Evolutionary conservation across 495 filamentous ascomycete genomes (phyloP).

Genomic region (Penicillium lividum): DNA sequence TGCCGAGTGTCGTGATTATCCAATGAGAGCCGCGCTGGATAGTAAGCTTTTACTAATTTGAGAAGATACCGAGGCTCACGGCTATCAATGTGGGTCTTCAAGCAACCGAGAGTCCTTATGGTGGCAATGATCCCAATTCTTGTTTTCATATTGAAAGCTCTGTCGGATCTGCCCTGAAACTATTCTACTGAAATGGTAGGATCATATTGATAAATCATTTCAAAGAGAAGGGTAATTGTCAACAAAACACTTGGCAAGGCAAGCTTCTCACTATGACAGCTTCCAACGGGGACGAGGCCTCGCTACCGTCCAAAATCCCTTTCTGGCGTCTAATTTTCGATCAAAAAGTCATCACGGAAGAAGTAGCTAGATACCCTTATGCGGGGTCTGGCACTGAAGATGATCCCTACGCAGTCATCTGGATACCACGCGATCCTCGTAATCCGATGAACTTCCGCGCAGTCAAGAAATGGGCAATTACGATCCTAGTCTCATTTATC

Average conservation of each 20-base stretch:
- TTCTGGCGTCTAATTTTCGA: slow-evolving; percentile 46
- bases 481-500: slow-evolving; percentile 60
- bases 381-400: slow-evolving; percentile 64
- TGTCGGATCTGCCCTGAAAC: not conserved
- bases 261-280: slow-evolving; percentile 11
- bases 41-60: not conserved
- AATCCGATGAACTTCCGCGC: slow-evolving; percentile 62
- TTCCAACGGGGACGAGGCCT: slow-evolving; percentile 19
- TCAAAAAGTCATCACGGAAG: slow-evolving; percentile 51
- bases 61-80: not conserved
- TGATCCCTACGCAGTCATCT: slow-evolving; percentile 69
- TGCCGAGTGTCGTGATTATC: not conserved
- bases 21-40: not conserved
- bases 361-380: slow-evolving; percentile 57
- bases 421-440: slow-evolving; percentile 63
- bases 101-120: slow-evolving; percentile 5
- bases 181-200: not conserved
- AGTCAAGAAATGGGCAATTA: slow-evolving; percentile 65
- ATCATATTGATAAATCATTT: no score
- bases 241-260: not conserved
- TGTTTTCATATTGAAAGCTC: not conserved
- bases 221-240: not conserved
- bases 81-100: slow-evolving; percentile 17
- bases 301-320: slow-evolving; percentile 31
- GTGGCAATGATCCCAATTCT: slow-evolving; percentile 3